phyloP scores from a whole-genome alignment of 148 eudicot genomes.

The Bassia scoparia region DNA sequence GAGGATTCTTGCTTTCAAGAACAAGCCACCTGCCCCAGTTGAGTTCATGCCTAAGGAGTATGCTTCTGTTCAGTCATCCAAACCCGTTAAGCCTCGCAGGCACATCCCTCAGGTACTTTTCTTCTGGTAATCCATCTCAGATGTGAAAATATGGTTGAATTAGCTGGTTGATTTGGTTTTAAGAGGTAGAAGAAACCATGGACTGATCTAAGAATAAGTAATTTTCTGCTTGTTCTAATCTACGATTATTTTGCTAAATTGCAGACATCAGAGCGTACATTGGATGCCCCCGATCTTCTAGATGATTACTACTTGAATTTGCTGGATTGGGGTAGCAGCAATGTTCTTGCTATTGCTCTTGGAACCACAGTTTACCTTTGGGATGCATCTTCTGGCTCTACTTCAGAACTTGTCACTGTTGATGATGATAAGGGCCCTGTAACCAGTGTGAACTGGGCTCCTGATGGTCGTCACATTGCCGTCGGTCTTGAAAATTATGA shows the following conservation, averaged over 20 bases:
- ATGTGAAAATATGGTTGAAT: not conserved
- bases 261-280: constrained; percentile 83
- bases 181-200: not conserved
- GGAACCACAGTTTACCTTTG: constrained; percentile 79
- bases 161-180: not conserved
- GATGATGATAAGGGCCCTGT: constrained; percentile 86
- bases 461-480: no score
- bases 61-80: constrained; percentile 48
- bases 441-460: constrained; percentile 6
- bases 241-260: not conserved
- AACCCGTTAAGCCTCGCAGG: constrained; percentile 60
- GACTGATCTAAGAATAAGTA: not conserved
- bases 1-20: constrained; percentile 85
- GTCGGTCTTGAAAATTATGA: no score
- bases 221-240: not conserved
- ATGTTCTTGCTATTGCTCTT: constrained; percentile 88
- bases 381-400: constrained; percentile 79
- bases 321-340: constrained; percentile 85
- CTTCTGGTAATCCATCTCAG: not conserved
- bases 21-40: constrained; percentile 72
- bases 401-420: constrained; percentile 70
- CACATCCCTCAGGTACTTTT: constrained; percentile 79
- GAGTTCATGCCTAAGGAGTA: constrained; percentile 59
- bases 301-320: constrained; percentile 89
- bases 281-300: constrained; percentile 80